Conservation (phyloP, 2,329 filamentous ascomycete genomes). For the Aspergillus glaucus region DNA sequence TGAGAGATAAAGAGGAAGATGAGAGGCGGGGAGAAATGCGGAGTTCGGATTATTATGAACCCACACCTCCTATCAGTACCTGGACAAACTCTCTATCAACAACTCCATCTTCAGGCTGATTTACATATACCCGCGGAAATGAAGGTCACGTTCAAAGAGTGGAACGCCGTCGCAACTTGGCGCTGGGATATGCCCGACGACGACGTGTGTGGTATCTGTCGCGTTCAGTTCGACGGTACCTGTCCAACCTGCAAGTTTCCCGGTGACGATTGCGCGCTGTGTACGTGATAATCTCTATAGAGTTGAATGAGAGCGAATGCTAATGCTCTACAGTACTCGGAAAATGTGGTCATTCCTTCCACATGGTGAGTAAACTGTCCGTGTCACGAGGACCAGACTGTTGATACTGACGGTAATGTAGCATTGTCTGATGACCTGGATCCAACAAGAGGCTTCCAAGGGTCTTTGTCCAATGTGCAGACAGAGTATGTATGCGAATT, state of each 20-base stretch:
- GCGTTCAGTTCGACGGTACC: slow-evolving; percentile 94
- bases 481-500: slow-evolving; percentile 58
- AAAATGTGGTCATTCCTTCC: slow-evolving; percentile 95
- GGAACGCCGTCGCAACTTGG: slow-evolving; percentile 94
- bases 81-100: no score
- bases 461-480: slow-evolving; percentile 97
- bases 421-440: slow-evolving; percentile 87
- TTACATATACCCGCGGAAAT: slow-evolving; percentile 44
- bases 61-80: not conserved
- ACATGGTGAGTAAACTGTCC: slow-evolving; percentile 61
- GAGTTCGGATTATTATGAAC: slow-evolving; percentile 6
- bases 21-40: slow-evolving; percentile 10
- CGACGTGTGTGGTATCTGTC: slow-evolving; percentile 97
- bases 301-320: not conserved
- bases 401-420: slow-evolving; percentile 30
- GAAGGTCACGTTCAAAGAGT: slow-evolving; percentile 92
- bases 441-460: slow-evolving; percentile 87
- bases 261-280: slow-evolving; percentile 86
- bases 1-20: slow-evolving; percentile 4
- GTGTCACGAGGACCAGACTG: slow-evolving; percentile 4
- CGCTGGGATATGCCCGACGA: slow-evolving; percentile 96
- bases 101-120: no score
- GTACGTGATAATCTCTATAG: slow-evolving; percentile 48
- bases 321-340: slow-evolving; percentile 63
- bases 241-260: slow-evolving; percentile 98